Evolutionary conservation across 495 filamentous ascomycete genomes (phyloP), one percentile per base, ranked within the genome.

Genomic region (Daldinia concentrica): DNA sequence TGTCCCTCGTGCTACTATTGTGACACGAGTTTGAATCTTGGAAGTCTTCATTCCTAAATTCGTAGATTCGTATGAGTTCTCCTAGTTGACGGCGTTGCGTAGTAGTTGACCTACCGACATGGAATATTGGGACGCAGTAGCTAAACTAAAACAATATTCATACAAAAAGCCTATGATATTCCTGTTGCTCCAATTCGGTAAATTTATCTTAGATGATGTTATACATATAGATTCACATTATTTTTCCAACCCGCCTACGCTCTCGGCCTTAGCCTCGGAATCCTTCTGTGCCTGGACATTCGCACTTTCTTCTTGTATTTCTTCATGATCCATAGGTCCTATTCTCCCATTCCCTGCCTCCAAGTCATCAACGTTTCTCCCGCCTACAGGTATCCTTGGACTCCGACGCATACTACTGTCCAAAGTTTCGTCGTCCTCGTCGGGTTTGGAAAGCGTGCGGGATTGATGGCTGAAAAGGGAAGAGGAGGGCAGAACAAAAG

Each of bases 371-470:
- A 27, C 0, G 36, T 62, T 24, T 22, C 29, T n/a, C 14, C 36
- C 43, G 19, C 56, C 30, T 1, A 19, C 14, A 7, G 57, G 54
- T 6, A 34, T 19, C n/a, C 39, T 59, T 0, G 34, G 29, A 12
- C 37, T 39, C 68, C 48, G 51, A 24, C 17, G 22, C 26, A 19
- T 55, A 55, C 51, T 58, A 1, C 39, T 65, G 4, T 22, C 19
- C 3, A 58, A 9, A 14, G 41, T 65, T 19, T 41, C 52, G 29
- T 2, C 4, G 24, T 69, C 59, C 45, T 54, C 26, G 26, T 54
- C 41, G 0, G 26, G 14, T n/a, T 57, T 68, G 12, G 51, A 62
- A 34, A 14, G 27, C 0, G 11, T 14, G 1, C 17, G 45, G 1
- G 29, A 11, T 22, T 56, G 26, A 5, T 22, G 29, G 17, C 15